Conservation (phyloP, 2,329 filamentous ascomycete genomes). For the Nothomitra cinnamomea region DNA sequence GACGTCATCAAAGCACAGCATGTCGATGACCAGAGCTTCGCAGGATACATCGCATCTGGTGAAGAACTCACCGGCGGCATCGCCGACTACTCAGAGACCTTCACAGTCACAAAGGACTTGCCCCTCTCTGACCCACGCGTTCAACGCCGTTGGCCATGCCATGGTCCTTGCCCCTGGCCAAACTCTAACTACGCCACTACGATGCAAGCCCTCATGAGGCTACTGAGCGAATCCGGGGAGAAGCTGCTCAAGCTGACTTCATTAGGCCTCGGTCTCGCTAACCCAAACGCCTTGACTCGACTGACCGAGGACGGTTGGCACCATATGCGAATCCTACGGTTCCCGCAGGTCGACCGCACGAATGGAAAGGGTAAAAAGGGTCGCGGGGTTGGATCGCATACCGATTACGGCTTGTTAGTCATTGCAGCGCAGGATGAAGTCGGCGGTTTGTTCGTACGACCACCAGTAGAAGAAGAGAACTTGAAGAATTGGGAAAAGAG, state of each 20-base stretch:
- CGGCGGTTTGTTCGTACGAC: conserved; percentile 32
- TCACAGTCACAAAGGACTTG: conserved; percentile 34
- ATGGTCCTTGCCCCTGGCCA: conserved; percentile 33
- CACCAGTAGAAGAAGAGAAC: conserved; percentile 23
- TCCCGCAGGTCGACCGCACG: conserved; percentile 20
- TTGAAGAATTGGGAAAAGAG: conserved; percentile 30
- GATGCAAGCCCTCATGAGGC: conserved; percentile 26
- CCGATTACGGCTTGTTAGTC: conserved; percentile 33
- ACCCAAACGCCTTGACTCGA: conserved; percentile 23
- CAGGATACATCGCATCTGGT: conserved; percentile 32
- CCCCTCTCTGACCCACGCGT: conserved; percentile 23
- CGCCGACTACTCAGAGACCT: conserved; percentile 35
- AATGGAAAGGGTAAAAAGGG: conserved; percentile 33
- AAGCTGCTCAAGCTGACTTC: conserved; percentile 28
- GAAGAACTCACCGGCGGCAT: conserved; percentile 26
- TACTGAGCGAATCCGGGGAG: conserved; percentile 26
- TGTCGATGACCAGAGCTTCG: conserved; percentile 28
- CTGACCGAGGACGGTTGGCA: conserved; percentile 34
- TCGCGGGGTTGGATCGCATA: conserved; percentile 34
- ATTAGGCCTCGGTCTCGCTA: conserved; percentile 25
- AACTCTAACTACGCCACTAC: conserved; percentile 23
- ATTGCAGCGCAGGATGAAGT: conserved; percentile 33
- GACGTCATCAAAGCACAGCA: conserved; percentile 25
- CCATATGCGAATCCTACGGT: conserved; percentile 31
- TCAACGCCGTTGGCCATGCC: conserved; percentile 28